Conservation (phyloP, 495 filamentous ascomycete genomes). For the Margaritispora aquatica region DNA sequence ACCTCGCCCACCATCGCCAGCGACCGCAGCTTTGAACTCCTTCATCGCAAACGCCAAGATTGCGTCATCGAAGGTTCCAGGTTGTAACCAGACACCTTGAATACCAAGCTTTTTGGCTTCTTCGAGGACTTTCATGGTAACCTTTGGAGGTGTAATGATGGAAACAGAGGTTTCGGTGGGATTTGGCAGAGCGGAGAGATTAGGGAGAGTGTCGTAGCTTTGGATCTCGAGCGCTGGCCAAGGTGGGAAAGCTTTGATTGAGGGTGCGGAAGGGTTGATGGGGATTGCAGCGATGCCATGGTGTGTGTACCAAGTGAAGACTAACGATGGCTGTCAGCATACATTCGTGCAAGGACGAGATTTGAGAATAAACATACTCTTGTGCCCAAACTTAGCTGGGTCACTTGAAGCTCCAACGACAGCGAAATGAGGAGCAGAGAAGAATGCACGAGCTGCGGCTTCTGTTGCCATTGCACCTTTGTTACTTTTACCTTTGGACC, state of each 20-base stretch:
- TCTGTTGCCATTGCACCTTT: constrained; percentile 40
- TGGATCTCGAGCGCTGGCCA: constrained; percentile 30
- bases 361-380: too few species aligned
- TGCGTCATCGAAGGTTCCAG: constrained; percentile 74
- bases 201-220: constrained; percentile 57
- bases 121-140: constrained; percentile 61
- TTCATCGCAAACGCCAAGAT: constrained; percentile 61
- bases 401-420: constrained; percentile 88
- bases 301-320: constrained; percentile 81
- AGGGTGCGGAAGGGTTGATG: constrained; percentile 65
- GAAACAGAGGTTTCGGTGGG: constrained; percentile 70
- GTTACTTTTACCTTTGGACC: too few species aligned
- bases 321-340: constrained; percentile 33
- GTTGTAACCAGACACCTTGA: constrained; percentile 84
- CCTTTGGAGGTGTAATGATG: constrained; percentile 80
- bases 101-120: constrained; percentile 78
- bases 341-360: not conserved
- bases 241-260: constrained; percentile 47
- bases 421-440: constrained; percentile 74
- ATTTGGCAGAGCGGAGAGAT: constrained; percentile 53
- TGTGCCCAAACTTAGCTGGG: constrained; percentile 83
- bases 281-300: constrained; percentile 73
- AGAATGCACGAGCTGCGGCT: constrained; percentile 67
- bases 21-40: constrained; percentile 65
- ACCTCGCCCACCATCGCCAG: constrained; percentile 57